Evolutionary conservation across 257 asterid genomes (phyloP).

Genomic region (Asclepias syriaca): DNA sequence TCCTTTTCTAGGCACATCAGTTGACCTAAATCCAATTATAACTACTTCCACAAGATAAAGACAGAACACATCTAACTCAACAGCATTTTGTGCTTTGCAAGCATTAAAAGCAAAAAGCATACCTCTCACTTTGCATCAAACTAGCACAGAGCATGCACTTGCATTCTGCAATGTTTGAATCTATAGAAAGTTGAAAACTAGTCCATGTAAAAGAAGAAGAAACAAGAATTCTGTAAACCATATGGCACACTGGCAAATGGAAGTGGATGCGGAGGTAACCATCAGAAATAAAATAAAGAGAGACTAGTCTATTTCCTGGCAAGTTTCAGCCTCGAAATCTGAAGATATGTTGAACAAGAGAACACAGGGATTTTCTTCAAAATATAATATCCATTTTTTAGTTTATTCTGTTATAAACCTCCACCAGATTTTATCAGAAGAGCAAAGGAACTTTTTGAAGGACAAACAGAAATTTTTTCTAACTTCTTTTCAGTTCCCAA

Average conservation of each 20-base stretch:
- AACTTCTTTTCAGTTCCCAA: background rate
- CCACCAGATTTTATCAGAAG: background rate
- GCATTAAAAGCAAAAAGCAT: background rate
- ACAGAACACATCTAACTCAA: background rate
- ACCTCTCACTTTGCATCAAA: background rate
- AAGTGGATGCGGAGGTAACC: background rate
- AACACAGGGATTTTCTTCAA: background rate
- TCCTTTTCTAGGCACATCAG: background rate
- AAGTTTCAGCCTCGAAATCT: background rate
- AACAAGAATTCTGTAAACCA: background rate
- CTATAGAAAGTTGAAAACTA: background rate
- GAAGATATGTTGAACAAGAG: background rate
- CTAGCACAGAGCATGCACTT: background rate
- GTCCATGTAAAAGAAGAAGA: background rate
- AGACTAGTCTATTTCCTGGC: too few relatives aligned
- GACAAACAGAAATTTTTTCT: background rate
- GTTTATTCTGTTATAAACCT: background rate
- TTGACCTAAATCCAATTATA: background rate
- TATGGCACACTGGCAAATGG: background rate
- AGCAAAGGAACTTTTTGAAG: background rate
- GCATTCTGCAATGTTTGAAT: background rate
- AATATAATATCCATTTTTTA: background rate
- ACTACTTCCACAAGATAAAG: background rate
- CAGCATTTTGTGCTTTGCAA: background rate
- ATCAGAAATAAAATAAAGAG: background rate